Conservation (phyloP, 2,329 filamentous ascomycete genomes). For the Xylariaceae sp. region DNA sequence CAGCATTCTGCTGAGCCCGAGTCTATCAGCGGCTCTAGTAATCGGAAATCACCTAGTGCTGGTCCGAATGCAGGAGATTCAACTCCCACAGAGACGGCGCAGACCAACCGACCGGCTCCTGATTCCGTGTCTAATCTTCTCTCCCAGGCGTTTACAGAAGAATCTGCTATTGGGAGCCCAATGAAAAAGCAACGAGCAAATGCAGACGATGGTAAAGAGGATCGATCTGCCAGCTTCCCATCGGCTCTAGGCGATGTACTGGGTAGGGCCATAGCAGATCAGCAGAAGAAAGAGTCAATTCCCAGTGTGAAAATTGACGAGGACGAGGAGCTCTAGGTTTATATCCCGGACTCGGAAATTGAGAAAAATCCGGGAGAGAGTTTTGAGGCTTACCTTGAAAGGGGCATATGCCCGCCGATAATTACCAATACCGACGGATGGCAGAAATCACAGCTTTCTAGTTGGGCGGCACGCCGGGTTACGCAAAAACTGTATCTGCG, state of each 20-base stretch:
- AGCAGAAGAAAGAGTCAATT: constrained; percentile 28
- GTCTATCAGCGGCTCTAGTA: constrained; percentile 49
- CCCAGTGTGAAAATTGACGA: constrained; percentile 31
- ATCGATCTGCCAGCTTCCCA: constrained; percentile 45
- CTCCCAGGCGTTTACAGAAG: constrained; percentile 52
- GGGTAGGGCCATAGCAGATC: constrained; percentile 38
- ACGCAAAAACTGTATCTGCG: background rate
- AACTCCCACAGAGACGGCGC: constrained; percentile 49
- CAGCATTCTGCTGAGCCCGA: constrained; percentile 77
- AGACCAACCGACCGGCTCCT: constrained; percentile 40
- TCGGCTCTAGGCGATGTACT: constrained; percentile 50
- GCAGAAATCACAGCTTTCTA: background rate
- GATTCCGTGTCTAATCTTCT: constrained; percentile 47
- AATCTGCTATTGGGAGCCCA: constrained; percentile 67
- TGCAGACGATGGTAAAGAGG: constrained; percentile 54
- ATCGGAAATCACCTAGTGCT: constrained; percentile 53
- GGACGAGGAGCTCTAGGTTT: constrained; percentile 40
- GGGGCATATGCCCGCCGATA: background rate
- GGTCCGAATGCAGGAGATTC: constrained; percentile 47
- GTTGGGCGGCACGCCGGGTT: background rate
- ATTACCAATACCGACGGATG: background rate
- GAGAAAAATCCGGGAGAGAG: background rate
- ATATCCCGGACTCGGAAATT: background rate
- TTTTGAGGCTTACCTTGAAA: background rate
- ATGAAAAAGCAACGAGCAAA: constrained; percentile 78